Evolutionary conservation across 495 filamentous ascomycete species (phyloP), one percentile per base, ranked within the genome.

Genomic region (Stereocaulon alpinum): DNA sequence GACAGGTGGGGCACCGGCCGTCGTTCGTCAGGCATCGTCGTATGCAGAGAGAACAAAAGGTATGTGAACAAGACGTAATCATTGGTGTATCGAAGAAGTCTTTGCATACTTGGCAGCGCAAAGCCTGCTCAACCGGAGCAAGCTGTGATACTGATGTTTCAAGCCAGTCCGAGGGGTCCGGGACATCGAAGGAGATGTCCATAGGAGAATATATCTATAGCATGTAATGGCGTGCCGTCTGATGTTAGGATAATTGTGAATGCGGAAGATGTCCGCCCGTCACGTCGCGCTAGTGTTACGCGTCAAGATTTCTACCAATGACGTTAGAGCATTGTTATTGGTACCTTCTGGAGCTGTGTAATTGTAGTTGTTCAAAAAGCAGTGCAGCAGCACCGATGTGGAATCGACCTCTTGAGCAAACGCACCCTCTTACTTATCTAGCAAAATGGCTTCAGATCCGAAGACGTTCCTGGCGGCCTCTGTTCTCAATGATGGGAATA

Each of bases 21-120:
- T 95, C 91, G 1, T 79, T 76, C 7, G 84, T 82, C 3, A 99
- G 76, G 61, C 85, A 87, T 55, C 90, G 77, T 17, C 93, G 87
- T 61, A 98, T 96, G 70, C 93, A 99, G 32, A 92, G 71, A 17
- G 91, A 96, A 77, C 93, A 99, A 69, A 99, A 99, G 0, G 93
- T 96, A 70, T 99, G 93, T 44, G 82, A 86, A 77, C 93, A 99
- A 0, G 86, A 86, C 1, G 93, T 99, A 56, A 96, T 84, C 77
- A 99, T 91, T 1, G 93, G 93, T 24, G 88, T 91, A 61, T 82
- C 80, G 74, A 87, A 97, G 72, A 96, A 94, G 70, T 99, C 93
- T 72, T 96, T 97, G 80, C 93, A 99, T 59, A 99, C 86, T 66
- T 96, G 87, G 71, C 93, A 99, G 63, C 91, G 88, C 17, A 99